phyloP scores from a whole-genome alignment of 2,329 filamentous ascomycete species.

The Cryphonectria nitschkei region DNA sequence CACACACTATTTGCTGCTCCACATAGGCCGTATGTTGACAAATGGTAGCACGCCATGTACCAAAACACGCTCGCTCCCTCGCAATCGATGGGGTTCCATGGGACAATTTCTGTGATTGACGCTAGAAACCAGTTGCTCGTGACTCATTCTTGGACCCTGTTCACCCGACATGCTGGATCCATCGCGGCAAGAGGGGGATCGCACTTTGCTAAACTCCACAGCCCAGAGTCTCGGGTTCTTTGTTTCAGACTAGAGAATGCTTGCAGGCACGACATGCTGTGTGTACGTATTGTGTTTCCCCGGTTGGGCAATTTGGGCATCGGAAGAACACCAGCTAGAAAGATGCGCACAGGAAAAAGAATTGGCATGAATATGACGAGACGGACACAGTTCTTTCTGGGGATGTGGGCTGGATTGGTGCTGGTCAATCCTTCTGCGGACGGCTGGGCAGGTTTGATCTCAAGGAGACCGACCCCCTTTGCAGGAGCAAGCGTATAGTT shows the following conservation, averaged over 20 bases:
- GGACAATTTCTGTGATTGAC: slow-evolving; percentile 12
- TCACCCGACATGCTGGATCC: slow-evolving; percentile 3
- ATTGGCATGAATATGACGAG: not conserved
- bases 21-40: slow-evolving; percentile 15
- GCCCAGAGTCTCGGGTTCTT: slow-evolving; percentile 27
- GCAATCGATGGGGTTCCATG: slow-evolving; percentile 19
- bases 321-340: slow-evolving; percentile 9
- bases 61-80: not conserved
- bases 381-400: not conserved
- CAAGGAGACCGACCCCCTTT: not conserved
- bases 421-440: not conserved
- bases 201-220: not conserved
- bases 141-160: not conserved
- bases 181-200: slow-evolving; percentile 19
- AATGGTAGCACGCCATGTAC: slow-evolving; percentile 28
- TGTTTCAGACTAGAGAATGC: not conserved
- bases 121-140: slow-evolving; percentile 21
- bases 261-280: not conserved
- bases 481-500: not conserved
- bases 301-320: not conserved
- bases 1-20: slow-evolving; percentile 18
- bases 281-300: not conserved
- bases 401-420: not conserved
- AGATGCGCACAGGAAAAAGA: not conserved
- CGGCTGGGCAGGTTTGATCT: not conserved